Percentiles rank a stretch among this genome's conserved stretches.
Evolutionary conservation across 345 rosid species (phyloP).

Genomic region (Bretschneidera sinensis): DNA sequence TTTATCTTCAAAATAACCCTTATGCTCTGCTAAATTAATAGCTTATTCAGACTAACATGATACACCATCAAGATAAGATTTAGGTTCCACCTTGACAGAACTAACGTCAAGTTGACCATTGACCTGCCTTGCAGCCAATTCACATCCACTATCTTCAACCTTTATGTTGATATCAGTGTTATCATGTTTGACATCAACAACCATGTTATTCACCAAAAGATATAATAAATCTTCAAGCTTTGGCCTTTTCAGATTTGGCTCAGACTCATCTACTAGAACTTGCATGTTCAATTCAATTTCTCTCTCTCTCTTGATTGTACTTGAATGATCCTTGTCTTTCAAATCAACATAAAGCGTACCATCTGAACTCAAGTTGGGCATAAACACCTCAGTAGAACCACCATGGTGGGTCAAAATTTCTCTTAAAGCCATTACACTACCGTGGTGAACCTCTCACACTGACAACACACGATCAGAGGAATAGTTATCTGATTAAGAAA

Average conservation of each 20-base stretch:
- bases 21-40: constrained; percentile 36
- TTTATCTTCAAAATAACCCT: constrained; percentile 35
- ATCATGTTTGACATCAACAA: constrained; percentile 33
- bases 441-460: constrained; percentile 99
- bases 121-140: constrained; percentile 38
- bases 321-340: constrained; percentile 35
- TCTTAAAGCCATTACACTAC: constrained; percentile 95
- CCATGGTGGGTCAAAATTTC: constrained; percentile 95
- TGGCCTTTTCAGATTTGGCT: constrained; percentile 57
- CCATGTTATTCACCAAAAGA: constrained; percentile 25
- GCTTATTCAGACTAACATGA: constrained; percentile 38
- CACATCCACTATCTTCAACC: constrained; percentile 41
- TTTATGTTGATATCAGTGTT: constrained; percentile 31
- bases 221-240: constrained; percentile 52
- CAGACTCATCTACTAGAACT: constrained; percentile 50
- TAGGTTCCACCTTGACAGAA: constrained; percentile 49
- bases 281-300: constrained; percentile 86
- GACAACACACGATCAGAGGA: constrained; percentile 21
- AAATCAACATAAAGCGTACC: constrained; percentile 41
- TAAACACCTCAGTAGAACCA: constrained; percentile 84
- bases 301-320: constrained; percentile 46
- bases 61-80: constrained; percentile 31
- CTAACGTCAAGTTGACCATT: constrained; percentile 49
- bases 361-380: constrained; percentile 51
- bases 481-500: constrained; percentile 7